phyloP scores from a whole-genome alignment of 805 yeast species.

The Clavispora fructus region DNA sequence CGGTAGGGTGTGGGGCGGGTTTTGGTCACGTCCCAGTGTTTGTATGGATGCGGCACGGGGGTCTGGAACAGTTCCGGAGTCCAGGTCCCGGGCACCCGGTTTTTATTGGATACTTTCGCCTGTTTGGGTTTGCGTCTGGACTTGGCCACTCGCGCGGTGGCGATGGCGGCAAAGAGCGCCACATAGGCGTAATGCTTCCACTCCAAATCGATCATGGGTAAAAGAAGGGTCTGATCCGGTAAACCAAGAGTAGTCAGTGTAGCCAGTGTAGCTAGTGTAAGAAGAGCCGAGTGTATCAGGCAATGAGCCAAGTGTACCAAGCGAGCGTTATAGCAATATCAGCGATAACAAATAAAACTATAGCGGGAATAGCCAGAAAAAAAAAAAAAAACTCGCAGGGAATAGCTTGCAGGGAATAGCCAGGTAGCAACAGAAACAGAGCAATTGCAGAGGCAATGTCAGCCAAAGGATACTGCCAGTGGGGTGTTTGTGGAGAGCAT shows the following conservation, averaged over 20 bases:
- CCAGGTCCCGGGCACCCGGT: conserved; percentile 49
- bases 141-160: conserved; percentile 4
- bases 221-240: too few relatives aligned
- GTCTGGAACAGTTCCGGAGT: conserved; percentile 45
- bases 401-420: too few relatives aligned
- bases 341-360: too few relatives aligned
- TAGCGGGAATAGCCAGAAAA: too few relatives aligned
- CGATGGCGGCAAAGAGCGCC: conserved; percentile 6
- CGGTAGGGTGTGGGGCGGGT: conserved; percentile 60
- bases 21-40: conserved; percentile 43
- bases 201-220: too few relatives aligned
- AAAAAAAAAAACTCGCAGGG: too few relatives aligned
- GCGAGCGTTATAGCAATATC: too few relatives aligned
- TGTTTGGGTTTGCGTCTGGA: conserved; percentile 1
- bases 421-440: too few relatives aligned
- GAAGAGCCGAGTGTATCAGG: too few relatives aligned
- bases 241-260: neutral
- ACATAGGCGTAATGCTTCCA: conserved; percentile 12
- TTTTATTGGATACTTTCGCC: conserved; percentile 27
- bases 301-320: too few relatives aligned
- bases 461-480: too few relatives aligned
- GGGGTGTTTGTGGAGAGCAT: neutral
- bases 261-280: too few relatives aligned
- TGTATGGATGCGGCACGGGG: conserved; percentile 45
- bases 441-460: neutral